Base-by-base conservation (phyloP, 495 filamentous ascomycete genomes). In the Podospora pseudocomata region DNA sequence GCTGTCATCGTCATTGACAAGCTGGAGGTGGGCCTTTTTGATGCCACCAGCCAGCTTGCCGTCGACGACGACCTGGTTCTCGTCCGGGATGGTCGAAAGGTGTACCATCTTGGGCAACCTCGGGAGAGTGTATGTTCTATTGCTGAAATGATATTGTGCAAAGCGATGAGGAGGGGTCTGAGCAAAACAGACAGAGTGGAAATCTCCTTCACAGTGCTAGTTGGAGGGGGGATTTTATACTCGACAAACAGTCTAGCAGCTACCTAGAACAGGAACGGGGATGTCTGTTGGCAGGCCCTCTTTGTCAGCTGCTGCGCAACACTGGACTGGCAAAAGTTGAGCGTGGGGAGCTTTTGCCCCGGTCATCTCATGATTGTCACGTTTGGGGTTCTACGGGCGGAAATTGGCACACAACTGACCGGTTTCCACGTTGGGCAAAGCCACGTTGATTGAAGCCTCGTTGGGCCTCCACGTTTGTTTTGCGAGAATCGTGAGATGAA, bases 21-120 rank as follows among this genome's bases (percentile, higher is more conserved):
- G 75, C 63, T 80, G 75, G 1, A 80, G 71, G 58, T 70, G 77
- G 66, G 74, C 78, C 68, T 85, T 85, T 60, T 85, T 81, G 75
- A 88, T 74, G 49, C 75, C 78, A 19, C 77, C 69, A 62, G 74
- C 73, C 44, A 81, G 74, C 28, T 79, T 74, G 54, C 71, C 57
- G 18, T 80, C 71, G 72, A 81, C 73, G 72, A 81, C 73, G 72
- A 80, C 73, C 20, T 83, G 79, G 56, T 77, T 76, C 67, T 88
- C 83, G 69, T 80, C 83, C 7, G 84, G 79, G 66, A 92, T 81
- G 65, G 74, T 76, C 55, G 83, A 73, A 60, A 92, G 85, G 72
- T 92, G 90, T 56, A 92, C 90, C 90, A 91, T 92, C 59, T 67
- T 89, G 70, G n/a, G 13, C 1, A 60, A 11, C 44, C 39, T 32